Base-by-base conservation (phyloP, 177 flowering plant species). In the Vitis hybrid region DNA sequence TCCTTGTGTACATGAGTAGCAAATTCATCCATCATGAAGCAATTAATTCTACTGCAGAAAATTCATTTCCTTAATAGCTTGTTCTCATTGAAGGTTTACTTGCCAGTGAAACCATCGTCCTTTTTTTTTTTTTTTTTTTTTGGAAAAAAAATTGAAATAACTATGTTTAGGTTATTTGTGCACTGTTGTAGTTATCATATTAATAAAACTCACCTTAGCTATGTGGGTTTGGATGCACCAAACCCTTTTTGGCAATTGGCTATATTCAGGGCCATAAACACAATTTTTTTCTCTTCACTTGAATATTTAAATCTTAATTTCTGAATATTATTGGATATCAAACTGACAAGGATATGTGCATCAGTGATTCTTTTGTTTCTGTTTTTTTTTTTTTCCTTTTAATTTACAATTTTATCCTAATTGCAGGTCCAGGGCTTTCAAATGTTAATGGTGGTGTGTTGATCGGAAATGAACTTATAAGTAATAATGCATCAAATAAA, bases 371-470 rank as follows among this genome's bases (percentile, higher is more conserved):
- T 40, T 40, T 40, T 40, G 7, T 40, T 55, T 32, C 4, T 17
- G 11, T 10, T 18, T 13, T 18, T 15, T 11, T 49, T 62, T 40
- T 62, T 59, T 48, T 0, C 52, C 24, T 14, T 21, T 27, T 15
- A 49, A 17, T 11, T 27, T 1, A 9, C 12, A 21, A 64, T 2
- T 13, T 3, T 50, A 8, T 17, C 51, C 40, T 65, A 11, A 13
- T 17, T 71, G 69, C 81, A 81, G 85, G 30, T 56, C 55, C 78
- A 60, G 75, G 73, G 52, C 62, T 54, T 72, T 78, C 82, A 49
- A 56, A 62, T 51, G 65, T 63, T 32, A 56, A 74, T 65, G 68
- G 55, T 64, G 60, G 30, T 62, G 56, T 52, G 48, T n/a, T 66
- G 14, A 46, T 65, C 12, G 54, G 52, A 62, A 77, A 66, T 35